Evolutionary conservation across 148 eudicot genomes (phyloP).

Genomic region (Rhododendron griersonianum): DNA sequence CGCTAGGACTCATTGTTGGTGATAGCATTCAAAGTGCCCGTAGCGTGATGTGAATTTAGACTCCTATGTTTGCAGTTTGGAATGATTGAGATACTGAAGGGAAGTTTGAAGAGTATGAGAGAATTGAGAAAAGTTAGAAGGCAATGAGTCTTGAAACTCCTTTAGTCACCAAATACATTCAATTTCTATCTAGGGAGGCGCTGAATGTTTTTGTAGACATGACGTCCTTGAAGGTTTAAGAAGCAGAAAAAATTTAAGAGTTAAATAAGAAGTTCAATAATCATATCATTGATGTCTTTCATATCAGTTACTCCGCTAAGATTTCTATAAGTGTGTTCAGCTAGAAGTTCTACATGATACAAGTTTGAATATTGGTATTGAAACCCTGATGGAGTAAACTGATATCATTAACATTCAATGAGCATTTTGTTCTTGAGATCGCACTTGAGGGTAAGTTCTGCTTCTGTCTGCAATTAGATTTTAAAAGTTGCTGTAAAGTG

Average conservation of each 20-base stretch:
- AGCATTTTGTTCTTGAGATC: neutral
- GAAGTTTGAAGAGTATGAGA: neutral
- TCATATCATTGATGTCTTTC: neutral
- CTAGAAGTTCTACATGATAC: neutral
- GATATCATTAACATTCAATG: neutral
- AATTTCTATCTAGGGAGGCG: neutral
- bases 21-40: neutral
- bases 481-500: neutral
- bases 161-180: neutral
- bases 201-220: neutral
- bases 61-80: neutral
- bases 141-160: neutral
- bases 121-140: neutral
- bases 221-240: neutral
- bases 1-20: neutral
- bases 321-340: neutral
- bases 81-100: neutral
- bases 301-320: neutral
- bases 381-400: neutral
- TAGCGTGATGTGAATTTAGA: neutral
- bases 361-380: neutral
- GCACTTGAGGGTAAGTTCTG: neutral
- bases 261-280: neutral
- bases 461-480: neutral
- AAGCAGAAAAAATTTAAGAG: neutral